Evolutionary conservation across 2,329 filamentous ascomycete genomes (phyloP).

Genomic region (Hymenoscyphus albidus): DNA sequence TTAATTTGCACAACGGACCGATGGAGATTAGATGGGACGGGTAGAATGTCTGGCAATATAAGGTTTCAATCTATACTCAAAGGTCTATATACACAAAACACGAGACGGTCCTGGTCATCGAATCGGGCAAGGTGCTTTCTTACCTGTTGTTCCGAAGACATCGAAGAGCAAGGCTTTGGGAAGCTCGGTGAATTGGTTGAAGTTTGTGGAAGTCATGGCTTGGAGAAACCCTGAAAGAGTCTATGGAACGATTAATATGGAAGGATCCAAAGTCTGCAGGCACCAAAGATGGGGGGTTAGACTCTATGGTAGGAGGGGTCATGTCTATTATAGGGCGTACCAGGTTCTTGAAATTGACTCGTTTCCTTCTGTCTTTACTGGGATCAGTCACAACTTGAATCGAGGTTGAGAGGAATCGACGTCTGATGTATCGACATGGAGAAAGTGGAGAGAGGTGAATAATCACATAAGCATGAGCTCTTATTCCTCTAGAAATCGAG

Average conservation of each 20-base stretch:
- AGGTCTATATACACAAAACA: neutral
- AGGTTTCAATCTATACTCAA: neutral
- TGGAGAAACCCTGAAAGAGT: neutral
- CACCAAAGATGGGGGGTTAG: no score
- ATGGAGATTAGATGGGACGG: neutral
- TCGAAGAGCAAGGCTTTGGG: slow-evolving; percentile 65
- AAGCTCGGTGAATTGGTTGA: slow-evolving; percentile 25
- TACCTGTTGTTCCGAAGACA: slow-evolving; percentile 70
- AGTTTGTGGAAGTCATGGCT: slow-evolving; percentile 17
- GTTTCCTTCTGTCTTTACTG: no score
- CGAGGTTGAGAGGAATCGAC: no score
- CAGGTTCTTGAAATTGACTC: no score
- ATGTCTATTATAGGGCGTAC: no score
- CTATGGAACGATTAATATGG: no score
- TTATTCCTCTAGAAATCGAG: neutral
- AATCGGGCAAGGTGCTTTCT: neutral
- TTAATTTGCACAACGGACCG: neutral
- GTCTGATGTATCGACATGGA: no score
- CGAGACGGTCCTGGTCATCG: neutral
- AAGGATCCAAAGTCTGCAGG: no score
- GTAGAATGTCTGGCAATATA: neutral
- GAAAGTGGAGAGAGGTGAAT: no score
- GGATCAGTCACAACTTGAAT: no score
- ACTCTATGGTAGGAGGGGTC: no score
- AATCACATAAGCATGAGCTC: no score